Percentiles rank a stretch among this genome's conserved stretches.
phyloP scores from a whole-genome alignment of 345 rosid species.

The Eucalyptus cloeziana region DNA sequence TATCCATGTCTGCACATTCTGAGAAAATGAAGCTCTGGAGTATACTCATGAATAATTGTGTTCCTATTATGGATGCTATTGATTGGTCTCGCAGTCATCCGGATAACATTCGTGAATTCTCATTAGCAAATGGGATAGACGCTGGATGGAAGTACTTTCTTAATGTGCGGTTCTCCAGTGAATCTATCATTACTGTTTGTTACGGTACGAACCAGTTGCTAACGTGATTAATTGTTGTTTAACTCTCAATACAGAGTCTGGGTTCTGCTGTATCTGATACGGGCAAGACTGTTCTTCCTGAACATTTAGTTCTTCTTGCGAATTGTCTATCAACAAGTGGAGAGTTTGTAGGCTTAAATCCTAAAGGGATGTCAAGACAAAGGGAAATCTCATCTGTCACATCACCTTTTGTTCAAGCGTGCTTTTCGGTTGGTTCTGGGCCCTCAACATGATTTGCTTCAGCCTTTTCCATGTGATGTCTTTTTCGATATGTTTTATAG shows the following conservation, averaged over 20 bases:
- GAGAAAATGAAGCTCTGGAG: constrained; percentile 48
- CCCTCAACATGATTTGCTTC: background rate
- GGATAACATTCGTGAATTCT: constrained; percentile 58
- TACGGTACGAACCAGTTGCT: background rate
- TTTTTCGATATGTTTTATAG: background rate
- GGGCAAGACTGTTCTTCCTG: constrained; percentile 57
- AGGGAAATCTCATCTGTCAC: constrained; percentile 43
- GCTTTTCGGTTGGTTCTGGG: constrained; percentile 66
- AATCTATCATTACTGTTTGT: background rate
- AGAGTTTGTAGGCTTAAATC: constrained; percentile 77
- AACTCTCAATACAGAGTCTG: constrained; percentile 39
- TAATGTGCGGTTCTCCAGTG: constrained; percentile 26
- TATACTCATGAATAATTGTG: constrained; percentile 46
- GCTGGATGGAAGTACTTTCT: constrained; percentile 68
- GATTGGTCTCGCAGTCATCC: constrained; percentile 94
- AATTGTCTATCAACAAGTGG: constrained; percentile 65
- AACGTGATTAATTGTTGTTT: background rate
- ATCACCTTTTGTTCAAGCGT: constrained; percentile 82
- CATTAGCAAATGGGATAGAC: constrained; percentile 62
- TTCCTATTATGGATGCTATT: constrained; percentile 56
- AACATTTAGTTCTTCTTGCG: constrained; percentile 65
- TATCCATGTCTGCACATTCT: constrained; percentile 37
- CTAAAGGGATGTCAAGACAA: constrained; percentile 61
- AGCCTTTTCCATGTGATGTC: background rate
- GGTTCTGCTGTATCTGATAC: constrained; percentile 69